Percentiles rank a stretch among this genome's conserved stretches.
Evolutionary conservation across 2,329 filamentous ascomycete species (phyloP).

Genomic region (Thielaviopsis populi): DNA sequence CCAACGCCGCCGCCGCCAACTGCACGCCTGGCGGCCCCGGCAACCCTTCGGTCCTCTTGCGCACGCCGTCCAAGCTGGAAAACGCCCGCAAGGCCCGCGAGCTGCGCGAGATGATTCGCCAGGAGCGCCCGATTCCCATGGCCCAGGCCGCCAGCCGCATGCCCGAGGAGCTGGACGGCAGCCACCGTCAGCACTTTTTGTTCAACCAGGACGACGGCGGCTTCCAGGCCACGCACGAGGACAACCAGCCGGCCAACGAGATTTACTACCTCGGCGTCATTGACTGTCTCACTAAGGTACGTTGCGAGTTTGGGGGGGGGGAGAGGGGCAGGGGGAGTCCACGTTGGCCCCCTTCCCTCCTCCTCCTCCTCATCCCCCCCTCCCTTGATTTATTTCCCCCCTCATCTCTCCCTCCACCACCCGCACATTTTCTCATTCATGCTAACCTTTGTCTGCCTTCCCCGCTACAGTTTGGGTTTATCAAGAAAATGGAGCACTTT

Average conservation of each 20-base stretch:
- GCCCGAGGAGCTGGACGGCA: constrained; percentile 74
- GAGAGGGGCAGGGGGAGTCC: no score
- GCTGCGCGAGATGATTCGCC: constrained; percentile 78
- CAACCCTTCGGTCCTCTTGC: constrained; percentile 46
- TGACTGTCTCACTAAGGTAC: constrained; percentile 90
- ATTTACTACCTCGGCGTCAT: constrained; percentile 98
- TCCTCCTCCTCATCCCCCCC: no score
- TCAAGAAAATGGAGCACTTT: constrained; percentile 93
- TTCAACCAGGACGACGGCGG: constrained; percentile 94
- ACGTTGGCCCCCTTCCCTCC: no score
- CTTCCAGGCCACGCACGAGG: constrained; percentile 81
- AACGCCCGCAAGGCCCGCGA: constrained; percentile 82
- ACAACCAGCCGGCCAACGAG: constrained; percentile 70
- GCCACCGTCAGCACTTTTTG: constrained; percentile 54
- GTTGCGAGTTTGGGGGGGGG: no score
- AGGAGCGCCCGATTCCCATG: constrained; percentile 86
- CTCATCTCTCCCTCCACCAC: no score
- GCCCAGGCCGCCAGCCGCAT: constrained; percentile 69
- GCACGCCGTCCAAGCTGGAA: constrained; percentile 88
- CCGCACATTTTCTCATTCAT: no score
- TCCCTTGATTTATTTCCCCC: no score
- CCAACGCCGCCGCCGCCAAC: no score
- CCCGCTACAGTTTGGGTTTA: constrained; percentile 58
- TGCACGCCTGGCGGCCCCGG: no score
- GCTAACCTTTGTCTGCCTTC: constrained; percentile 27